Evolutionary conservation across 2,329 filamentous ascomycete genomes (phyloP).

Genomic region (Aspergillus floridensis): DNA sequence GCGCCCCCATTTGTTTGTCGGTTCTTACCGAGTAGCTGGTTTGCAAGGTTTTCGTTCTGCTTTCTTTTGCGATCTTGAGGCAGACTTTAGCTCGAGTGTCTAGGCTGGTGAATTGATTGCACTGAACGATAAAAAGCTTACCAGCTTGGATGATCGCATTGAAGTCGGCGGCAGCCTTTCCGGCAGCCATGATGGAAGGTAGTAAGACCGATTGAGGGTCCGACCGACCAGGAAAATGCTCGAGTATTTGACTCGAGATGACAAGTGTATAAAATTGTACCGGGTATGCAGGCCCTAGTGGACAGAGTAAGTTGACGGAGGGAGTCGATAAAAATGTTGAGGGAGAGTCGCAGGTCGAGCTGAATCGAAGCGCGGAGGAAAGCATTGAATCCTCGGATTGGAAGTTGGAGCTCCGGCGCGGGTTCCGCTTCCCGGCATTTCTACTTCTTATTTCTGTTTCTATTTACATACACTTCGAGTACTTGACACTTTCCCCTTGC

Average conservation of each 20-base stretch:
- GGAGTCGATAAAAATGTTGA: not conserved
- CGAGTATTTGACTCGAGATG: not conserved
- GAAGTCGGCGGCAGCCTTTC: constrained; percentile 44
- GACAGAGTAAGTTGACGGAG: not conserved
- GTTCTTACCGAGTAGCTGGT: constrained; percentile 57
- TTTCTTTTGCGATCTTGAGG: constrained; percentile 51
- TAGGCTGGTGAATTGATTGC: not conserved
- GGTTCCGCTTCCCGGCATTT: not conserved
- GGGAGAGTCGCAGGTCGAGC: not conserved
- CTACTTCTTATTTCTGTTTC: not conserved
- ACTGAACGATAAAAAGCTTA: constrained; percentile 26
- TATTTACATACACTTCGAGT: not conserved
- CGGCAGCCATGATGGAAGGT: constrained; percentile 34
- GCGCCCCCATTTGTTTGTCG: constrained; percentile 50
- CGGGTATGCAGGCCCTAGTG: not conserved
- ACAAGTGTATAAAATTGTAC: no score
- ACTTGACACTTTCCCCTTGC: not conserved
- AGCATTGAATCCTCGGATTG: not conserved
- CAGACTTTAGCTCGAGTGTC: not conserved
- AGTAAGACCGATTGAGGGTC: constrained; percentile 1
- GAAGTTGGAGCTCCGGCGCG: not conserved
- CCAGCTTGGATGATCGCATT: constrained; percentile 53
- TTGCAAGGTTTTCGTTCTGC: constrained; percentile 57
- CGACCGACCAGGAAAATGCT: not conserved
- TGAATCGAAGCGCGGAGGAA: not conserved